phyloP scores from a whole-genome alignment of 768 basidiomycete genomes.

The Ephemerocybe angulata region DNA sequence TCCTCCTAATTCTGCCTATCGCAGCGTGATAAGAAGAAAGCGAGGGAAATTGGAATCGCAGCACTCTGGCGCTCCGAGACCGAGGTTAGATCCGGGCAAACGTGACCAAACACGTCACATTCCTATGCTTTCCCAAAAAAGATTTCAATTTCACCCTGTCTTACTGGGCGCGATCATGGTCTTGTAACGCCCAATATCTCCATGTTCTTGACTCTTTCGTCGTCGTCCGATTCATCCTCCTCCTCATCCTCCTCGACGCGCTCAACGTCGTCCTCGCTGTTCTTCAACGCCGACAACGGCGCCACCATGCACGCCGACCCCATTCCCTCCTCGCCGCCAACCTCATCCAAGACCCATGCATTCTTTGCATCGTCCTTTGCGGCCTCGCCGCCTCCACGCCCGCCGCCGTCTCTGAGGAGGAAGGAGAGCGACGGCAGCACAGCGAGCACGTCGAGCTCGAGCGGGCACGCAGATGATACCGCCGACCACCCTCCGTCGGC shows the following conservation, averaged over 20 bases:
- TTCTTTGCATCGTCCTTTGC: conserved; percentile 47
- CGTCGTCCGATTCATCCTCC: background rate
- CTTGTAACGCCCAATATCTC: background rate
- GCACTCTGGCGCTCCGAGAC: background rate
- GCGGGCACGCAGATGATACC: conserved; percentile 23
- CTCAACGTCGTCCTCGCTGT: conserved; percentile 31
- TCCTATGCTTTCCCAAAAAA: background rate
- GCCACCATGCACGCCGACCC: conserved; percentile 15
- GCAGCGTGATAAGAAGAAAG: background rate
- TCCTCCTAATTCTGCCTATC: background rate
- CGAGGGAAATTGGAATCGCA: background rate
- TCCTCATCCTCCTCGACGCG: conserved; percentile 22
- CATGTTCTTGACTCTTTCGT: background rate
- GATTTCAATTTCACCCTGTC: conserved; percentile 1
- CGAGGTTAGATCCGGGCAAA: conserved; percentile 6
- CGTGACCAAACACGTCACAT: conserved; percentile 9
- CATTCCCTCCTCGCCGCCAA: conserved; percentile 25
- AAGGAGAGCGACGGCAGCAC: conserved; percentile 4
- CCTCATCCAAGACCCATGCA: conserved; percentile 42
- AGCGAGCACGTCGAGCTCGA: conserved; percentile 10
- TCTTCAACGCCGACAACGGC: conserved; percentile 40
- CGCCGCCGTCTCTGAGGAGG: conserved; percentile 16
- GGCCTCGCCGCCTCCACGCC: conserved; percentile 33
- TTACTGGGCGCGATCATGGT: background rate
- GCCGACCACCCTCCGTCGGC: conserved; percentile 9